Evolutionary conservation across 352 stramenopile species (phyloP), one percentile per base, ranked within the genome.

Genomic region (Phytophthora crassamura): DNA sequence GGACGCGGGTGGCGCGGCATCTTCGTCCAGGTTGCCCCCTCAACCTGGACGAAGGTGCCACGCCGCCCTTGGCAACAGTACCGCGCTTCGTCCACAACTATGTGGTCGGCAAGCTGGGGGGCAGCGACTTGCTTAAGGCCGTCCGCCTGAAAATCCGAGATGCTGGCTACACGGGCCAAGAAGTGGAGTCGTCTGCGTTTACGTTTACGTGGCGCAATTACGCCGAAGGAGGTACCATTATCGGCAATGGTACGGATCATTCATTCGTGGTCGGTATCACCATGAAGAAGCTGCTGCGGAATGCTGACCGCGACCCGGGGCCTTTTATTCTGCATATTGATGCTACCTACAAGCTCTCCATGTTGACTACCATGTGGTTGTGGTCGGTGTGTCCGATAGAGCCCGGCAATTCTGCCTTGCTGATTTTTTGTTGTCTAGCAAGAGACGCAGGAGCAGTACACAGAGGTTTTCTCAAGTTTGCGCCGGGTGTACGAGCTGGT

Each of bases 321-420:
- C 4, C 39, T 5, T 60, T 50, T 36, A 35, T 62, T 4, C 20
- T 61, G 15, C 63, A 71, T 16, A 33, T 71, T 2, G 54, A 71
- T 34, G 56, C 52, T 11, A 72, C 57, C 8, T 72, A 51, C 64
- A 67, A 72, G 57, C 35, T 56, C 7, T 59, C 10, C 52, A 59
- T 3, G 47, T 42, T 22, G 22, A 42, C 15, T 67, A 56, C 28
- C 56, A 55, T 14, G 55, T 59, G 1, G 16, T 67, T 0, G 46
- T 72, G 9, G 30, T 64, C 15, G 64, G 57, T 1, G 35, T 72
- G 5, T 73, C 64, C 11, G 64, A 67, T 40, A 12, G 5, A 15
- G 34, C 35, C 5, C 52, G 52, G 10, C 33, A 48, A 6, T 67
- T 73, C 43, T 57, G 67, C n/a, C 57, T 51, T 4, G 33, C 64